These are phyloP conservation scores for Microbotryum scabiosae DNA, from an alignment of 1,284 basidiomycete species.

Conservation along the genomic window DNA sequence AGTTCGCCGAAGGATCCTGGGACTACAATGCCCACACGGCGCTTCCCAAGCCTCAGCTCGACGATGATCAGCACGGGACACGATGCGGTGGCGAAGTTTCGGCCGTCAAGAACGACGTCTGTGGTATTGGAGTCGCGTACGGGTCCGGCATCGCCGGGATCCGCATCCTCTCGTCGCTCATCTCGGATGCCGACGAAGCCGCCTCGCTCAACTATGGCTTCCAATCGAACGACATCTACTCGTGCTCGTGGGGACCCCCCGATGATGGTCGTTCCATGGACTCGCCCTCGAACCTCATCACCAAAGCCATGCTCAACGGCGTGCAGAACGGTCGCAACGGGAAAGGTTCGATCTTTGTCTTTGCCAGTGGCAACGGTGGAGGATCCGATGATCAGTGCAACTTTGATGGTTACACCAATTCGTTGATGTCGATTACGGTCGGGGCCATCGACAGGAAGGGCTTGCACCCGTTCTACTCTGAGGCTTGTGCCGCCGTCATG, in stretches of 20 bases:
- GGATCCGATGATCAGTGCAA: conserved; percentile 92
- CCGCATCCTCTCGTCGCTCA: conserved; percentile 91
- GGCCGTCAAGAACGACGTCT: conserved; percentile 91
- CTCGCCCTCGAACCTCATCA: conserved; percentile 80
- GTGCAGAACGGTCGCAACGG: conserved; percentile 82
- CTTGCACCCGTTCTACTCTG: conserved; percentile 92
- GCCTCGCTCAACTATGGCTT: conserved; percentile 88
- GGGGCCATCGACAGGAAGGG: conserved; percentile 88
- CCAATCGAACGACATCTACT: conserved; percentile 87
- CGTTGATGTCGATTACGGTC: conserved; percentile 92
- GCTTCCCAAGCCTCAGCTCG: conserved; percentile 76
- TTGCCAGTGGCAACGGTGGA: conserved; percentile 95
- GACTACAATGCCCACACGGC: conserved; percentile 93
- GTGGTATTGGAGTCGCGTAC: conserved; percentile 92
- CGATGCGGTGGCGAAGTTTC: conserved; percentile 96
- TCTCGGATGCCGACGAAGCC: conserved; percentile 96
- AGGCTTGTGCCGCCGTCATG: conserved; percentile 93
- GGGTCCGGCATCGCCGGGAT: conserved; percentile 84
- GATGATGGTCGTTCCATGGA: conserved; percentile 96
- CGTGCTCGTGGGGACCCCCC: conserved; percentile 82
- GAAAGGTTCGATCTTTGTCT: conserved; percentile 90
- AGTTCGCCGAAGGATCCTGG: conserved; percentile 85
- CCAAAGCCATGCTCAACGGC: conserved; percentile 91
- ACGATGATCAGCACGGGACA: conserved; percentile 94
- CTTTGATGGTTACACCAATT: conserved; percentile 98